Conservation (phyloP, 2,329 filamentous ascomycete genomes). For the Xylariales sp. region DNA sequence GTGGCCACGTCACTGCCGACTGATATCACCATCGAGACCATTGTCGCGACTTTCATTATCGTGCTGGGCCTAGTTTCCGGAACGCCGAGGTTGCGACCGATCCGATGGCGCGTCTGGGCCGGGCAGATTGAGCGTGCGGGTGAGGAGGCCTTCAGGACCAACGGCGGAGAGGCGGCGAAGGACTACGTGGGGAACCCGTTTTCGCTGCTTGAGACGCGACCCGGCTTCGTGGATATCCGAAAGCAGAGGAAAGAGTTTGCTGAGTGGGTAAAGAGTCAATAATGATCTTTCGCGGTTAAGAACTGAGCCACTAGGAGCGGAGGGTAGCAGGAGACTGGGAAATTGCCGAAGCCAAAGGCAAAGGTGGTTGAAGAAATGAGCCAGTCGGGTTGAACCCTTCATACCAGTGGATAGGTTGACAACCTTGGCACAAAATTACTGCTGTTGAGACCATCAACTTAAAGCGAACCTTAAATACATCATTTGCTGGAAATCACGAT, state of each 20-base stretch:
- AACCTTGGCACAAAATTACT: too few species aligned
- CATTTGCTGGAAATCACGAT: too few species aligned
- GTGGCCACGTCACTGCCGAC: slow-evolving; percentile 58
- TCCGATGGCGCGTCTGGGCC: slow-evolving; percentile 78
- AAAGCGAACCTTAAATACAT: too few species aligned
- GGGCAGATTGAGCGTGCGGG: slow-evolving; percentile 80
- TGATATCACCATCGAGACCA: slow-evolving; percentile 79
- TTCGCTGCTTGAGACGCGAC: slow-evolving; percentile 69
- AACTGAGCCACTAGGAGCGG: neutral
- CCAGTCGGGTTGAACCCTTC: too few species aligned
- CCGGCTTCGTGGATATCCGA: slow-evolving; percentile 84
- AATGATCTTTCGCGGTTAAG: slow-evolving; percentile 3
- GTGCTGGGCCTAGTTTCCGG: slow-evolving; percentile 76
- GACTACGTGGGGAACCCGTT: slow-evolving; percentile 77
- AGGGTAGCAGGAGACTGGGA: neutral
- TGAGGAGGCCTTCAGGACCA: slow-evolving; percentile 50
- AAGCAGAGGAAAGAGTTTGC: slow-evolving; percentile 75
- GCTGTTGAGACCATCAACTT: too few species aligned
- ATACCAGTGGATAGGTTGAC: too few species aligned
- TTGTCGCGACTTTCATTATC: slow-evolving; percentile 76
- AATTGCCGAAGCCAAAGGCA: too few species aligned
- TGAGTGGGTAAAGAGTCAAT: slow-evolving; percentile 57
- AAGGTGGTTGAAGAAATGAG: too few species aligned
- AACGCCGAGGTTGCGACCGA: slow-evolving; percentile 75
- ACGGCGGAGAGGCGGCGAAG: slow-evolving; percentile 62